Evolutionary conservation across 1,139 yeast species (phyloP).

Genomic region (Debaryomycetaceae sp.): DNA sequence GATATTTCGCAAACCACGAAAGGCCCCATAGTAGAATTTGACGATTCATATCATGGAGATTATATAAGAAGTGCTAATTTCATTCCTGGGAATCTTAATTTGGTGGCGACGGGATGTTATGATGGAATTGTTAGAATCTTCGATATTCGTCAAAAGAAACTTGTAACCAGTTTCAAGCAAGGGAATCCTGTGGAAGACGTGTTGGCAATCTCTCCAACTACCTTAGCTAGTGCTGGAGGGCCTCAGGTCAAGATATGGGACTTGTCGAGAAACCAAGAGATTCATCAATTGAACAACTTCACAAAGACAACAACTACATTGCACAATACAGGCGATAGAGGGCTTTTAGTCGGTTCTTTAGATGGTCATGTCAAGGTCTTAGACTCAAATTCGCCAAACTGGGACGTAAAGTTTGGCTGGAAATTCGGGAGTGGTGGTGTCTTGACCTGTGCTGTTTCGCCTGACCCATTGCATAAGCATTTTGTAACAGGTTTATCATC

Average conservation of each 20-base stretch:
- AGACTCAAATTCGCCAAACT: slow-evolving; percentile 67
- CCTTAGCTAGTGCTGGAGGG: slow-evolving; percentile 82
- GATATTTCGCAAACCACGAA: slow-evolving; percentile 75
- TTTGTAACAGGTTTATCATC: slow-evolving; percentile 92
- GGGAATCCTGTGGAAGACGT: slow-evolving; percentile 83
- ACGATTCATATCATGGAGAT: slow-evolving; percentile 70
- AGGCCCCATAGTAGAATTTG: slow-evolving; percentile 64
- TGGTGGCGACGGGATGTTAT: slow-evolving; percentile 90
- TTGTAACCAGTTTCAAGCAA: slow-evolving; percentile 37
- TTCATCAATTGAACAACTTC: slow-evolving; percentile 70
- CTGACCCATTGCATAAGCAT: slow-evolving; percentile 69
- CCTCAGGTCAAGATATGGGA: slow-evolving; percentile 91
- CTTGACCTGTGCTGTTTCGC: slow-evolving; percentile 84
- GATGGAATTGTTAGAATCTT: slow-evolving; percentile 86
- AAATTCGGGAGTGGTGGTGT: slow-evolving; percentile 89
- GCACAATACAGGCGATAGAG: slow-evolving; percentile 65
- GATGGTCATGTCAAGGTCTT: slow-evolving; percentile 97
- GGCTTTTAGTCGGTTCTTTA: slow-evolving; percentile 85
- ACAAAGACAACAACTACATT: slow-evolving; percentile 90
- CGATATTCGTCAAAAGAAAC: slow-evolving; percentile 66
- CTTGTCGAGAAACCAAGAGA: slow-evolving; percentile 66
- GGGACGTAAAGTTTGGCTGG: slow-evolving; percentile 97
- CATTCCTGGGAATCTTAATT: slow-evolving; percentile 68
- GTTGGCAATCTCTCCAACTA: slow-evolving; percentile 76
- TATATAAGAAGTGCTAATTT: slow-evolving; percentile 82